These are phyloP conservation scores for Haberlea rhodopensis DNA, from an alignment of 257 asterid genomes.

Conservation along the genomic window DNA sequence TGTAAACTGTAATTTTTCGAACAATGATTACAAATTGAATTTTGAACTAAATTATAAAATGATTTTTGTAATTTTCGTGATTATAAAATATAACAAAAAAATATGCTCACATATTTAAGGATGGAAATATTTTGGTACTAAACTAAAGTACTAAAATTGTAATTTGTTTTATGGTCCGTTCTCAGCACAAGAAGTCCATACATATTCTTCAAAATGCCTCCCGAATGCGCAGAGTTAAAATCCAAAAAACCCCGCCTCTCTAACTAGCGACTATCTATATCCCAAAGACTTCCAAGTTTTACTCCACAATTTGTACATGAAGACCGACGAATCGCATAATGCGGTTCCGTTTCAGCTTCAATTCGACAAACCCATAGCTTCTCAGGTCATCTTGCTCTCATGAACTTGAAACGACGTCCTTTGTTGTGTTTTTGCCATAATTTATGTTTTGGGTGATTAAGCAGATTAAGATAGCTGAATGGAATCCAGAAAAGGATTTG, in stretches of 20 bases:
- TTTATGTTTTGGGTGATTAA: constrained; percentile 16
- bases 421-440: constrained; percentile 9
- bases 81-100: too few relatives aligned
- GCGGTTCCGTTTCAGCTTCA: constrained; percentile 84
- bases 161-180: too few relatives aligned
- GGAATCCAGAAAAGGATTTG: constrained; percentile 98
- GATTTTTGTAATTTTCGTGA: too few relatives aligned
- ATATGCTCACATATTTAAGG: too few relatives aligned
- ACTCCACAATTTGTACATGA: constrained; percentile 38
- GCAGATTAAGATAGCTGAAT: constrained; percentile 88
- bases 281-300: constrained; percentile 9
- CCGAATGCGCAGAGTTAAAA: not conserved
- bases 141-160: too few relatives aligned
- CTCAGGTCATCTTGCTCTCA: constrained; percentile 47
- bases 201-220: too few relatives aligned
- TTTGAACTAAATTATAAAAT: too few relatives aligned
- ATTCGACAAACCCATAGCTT: constrained; percentile 83
- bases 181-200: too few relatives aligned
- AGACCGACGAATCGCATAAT: constrained; percentile 46
- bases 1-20: too few relatives aligned
- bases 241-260: constrained; percentile 29
- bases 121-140: too few relatives aligned
- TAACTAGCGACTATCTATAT: not conserved
- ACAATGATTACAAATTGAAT: too few relatives aligned
- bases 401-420: not conserved